Evolutionary conservation across 495 filamentous ascomycete species (phyloP).

Genomic region (Astrocystis sublimbata): DNA sequence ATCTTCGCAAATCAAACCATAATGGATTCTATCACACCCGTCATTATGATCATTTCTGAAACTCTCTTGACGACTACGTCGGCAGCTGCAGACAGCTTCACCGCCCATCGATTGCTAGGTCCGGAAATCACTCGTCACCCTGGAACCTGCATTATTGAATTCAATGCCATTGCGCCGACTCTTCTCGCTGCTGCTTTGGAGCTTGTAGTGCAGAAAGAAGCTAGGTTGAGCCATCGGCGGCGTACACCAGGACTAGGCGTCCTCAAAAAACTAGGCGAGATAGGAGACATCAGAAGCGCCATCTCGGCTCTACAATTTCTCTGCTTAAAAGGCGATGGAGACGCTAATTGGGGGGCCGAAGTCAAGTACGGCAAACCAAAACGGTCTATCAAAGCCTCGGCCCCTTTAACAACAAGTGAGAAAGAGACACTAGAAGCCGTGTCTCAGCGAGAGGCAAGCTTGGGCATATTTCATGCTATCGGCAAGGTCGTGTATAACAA

Average conservation of each 20-base stretch:
- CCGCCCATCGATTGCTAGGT: slow-evolving; percentile 82
- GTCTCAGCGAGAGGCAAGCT: slow-evolving; percentile 78
- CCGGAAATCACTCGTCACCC: slow-evolving; percentile 79
- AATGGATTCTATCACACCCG: slow-evolving; percentile 59
- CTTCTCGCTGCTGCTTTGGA: slow-evolving; percentile 82
- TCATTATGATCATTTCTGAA: slow-evolving; percentile 90
- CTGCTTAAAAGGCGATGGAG: slow-evolving; percentile 69
- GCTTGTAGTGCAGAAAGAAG: slow-evolving; percentile 76
- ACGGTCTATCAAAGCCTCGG: slow-evolving; percentile 52
- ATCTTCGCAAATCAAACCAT: slow-evolving; percentile 32
- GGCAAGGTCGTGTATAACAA: slow-evolving; percentile 97
- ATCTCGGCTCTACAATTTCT: slow-evolving; percentile 88
- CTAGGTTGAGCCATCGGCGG: slow-evolving; percentile 64
- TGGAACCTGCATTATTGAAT: slow-evolving; percentile 75
- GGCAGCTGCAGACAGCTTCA: slow-evolving; percentile 81
- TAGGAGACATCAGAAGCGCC: slow-evolving; percentile 90
- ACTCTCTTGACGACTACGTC: slow-evolving; percentile 74
- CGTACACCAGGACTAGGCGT: slow-evolving; percentile 69
- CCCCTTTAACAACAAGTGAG: slow-evolving; percentile 69
- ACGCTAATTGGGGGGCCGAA: slow-evolving; percentile 67
- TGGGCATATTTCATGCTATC: slow-evolving; percentile 95
- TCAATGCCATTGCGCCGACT: slow-evolving; percentile 88
- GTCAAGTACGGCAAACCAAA: slow-evolving; percentile 63
- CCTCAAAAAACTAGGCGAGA: slow-evolving; percentile 72
- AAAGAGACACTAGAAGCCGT: slow-evolving; percentile 69